phyloP scores from a whole-genome alignment of 768 basidiomycete genomes.

The Mycena epipterygia region DNA sequence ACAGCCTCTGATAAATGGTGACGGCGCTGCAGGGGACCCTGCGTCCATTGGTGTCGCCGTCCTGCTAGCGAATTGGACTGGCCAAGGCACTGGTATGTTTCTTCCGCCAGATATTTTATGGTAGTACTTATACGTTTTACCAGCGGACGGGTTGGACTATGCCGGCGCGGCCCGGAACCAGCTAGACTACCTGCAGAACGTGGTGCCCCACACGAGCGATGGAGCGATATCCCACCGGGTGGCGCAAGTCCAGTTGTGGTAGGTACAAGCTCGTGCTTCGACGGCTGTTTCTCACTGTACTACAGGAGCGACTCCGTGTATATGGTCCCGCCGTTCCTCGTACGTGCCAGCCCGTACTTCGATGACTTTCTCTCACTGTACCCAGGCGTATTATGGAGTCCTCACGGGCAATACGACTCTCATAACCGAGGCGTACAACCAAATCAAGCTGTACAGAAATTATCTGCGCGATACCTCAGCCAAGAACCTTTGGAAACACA shows the following conservation, averaged over 20 bases:
- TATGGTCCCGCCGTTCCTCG: conserved; percentile 91
- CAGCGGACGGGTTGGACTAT: conserved; percentile 63
- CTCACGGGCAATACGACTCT: conserved; percentile 68
- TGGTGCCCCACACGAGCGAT: conserved; percentile 73
- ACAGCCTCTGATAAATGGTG: conserved; percentile 69
- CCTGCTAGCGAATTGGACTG: conserved; percentile 67
- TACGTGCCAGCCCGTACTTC: no score
- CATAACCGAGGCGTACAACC: conserved; percentile 75
- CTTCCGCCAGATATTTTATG: neutral
- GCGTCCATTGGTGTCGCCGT: conserved; percentile 83
- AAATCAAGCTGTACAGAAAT: conserved; percentile 78
- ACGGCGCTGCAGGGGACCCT: conserved; percentile 81
- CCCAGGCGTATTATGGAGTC: conserved; percentile 88
- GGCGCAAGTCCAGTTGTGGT: conserved; percentile 82
- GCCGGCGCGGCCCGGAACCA: conserved; percentile 75
- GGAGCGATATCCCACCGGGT: conserved; percentile 88
- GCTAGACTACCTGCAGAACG: conserved; percentile 69
- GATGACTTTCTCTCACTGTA: no score
- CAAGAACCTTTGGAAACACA: conserved; percentile 81
- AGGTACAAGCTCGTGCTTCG: neutral
- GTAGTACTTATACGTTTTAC: neutral
- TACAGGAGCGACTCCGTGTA: conserved; percentile 83
- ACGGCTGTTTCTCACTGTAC: neutral
- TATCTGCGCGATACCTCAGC: conserved; percentile 68
- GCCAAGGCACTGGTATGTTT: conserved; percentile 21